A percentile compares a stretch with the other conserved stretches of the same genome.
Conservation (phyloP, 768 basidiomycete genomes). For the Leccinum imitatum region DNA sequence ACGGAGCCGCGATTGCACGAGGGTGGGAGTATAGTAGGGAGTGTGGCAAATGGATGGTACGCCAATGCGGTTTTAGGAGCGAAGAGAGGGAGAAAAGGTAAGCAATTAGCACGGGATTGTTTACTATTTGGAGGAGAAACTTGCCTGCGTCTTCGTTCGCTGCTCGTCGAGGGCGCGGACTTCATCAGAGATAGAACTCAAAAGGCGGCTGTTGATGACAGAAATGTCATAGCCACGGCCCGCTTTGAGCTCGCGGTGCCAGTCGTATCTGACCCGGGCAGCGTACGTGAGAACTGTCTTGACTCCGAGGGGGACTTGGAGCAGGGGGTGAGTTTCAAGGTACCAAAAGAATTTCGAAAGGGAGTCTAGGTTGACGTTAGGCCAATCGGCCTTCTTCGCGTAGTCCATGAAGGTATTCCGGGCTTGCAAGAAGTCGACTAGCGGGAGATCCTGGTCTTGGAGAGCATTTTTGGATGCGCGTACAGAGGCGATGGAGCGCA, state of each 20-base stretch:
- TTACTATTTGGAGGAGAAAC: neutral
- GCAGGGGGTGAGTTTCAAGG: neutral
- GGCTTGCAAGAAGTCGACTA: neutral
- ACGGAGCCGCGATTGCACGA: too few species aligned
- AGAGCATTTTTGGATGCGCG: neutral
- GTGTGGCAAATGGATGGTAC: too few species aligned
- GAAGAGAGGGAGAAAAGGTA: too few species aligned
- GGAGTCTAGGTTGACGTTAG: neutral
- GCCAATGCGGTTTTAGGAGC: too few species aligned
- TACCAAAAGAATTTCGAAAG: neutral
- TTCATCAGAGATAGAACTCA: neutral
- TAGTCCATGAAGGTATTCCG: neutral
- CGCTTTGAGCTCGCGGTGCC: neutral
- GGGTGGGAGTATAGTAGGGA: too few species aligned
- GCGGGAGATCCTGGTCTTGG: neutral
- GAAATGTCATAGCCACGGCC: neutral
- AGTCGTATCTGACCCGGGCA: neutral
- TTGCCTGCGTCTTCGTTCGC: neutral
- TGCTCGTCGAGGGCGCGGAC: neutral
- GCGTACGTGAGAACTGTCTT: neutral
- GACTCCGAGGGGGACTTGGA: neutral
- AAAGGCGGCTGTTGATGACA: neutral
- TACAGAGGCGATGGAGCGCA: neutral
- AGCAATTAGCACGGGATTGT: too few species aligned
- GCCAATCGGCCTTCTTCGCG: neutral